Evolutionary conservation across 2,329 filamentous ascomycete genomes (phyloP), one percentile per base, ranked within the genome.

Genomic region (Trichoderma sp.): DNA sequence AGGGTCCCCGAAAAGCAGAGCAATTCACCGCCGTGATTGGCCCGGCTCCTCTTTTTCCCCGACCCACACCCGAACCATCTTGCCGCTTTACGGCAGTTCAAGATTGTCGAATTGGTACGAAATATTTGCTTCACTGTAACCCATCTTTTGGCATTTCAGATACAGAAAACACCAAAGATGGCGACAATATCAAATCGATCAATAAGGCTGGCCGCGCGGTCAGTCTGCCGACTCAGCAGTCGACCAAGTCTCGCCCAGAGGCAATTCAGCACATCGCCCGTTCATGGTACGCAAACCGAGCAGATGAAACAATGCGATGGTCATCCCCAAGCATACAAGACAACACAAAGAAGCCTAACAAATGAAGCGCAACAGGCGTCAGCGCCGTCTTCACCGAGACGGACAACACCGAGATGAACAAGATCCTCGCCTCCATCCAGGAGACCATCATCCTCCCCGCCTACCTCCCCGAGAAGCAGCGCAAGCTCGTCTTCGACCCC

Each of bases 381-480:
- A 72, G 72, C 59, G 73, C 73, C 67, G 74, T 82, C 64, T 88
- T 88, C 72, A 73, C 77, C 7, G 77, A 80, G 60, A 82, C 84
- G 5, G 83, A 83, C 15, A 82, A 83, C 50, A 68, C 78, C 24
- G 78, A 85, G 63, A 81, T 90, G 66, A 82, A 88, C 73, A 65
- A 74, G 14, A 71, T 82, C 39, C 82, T 90, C 67, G 73, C 75
- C 47, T 75, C 71, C 24, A 81, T 90, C 72, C 85, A 87, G 68
- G 76, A 81, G 52, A 83, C 83, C 69, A 81, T 88, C 74, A 83
- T 90, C 73, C 76, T 90, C 48, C 87, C 87, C n/a, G 76, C 81
- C 39, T 84, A 87, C 72, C 83, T 91, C 30, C 79, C 82, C 24
- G 65, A 73, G 30, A 75, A 77, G 58, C 83, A 89, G 76, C 82